Conservation (phyloP, 228 moss, liverwort and hornwort genomes). For the Sphagnum fallax region DNA sequence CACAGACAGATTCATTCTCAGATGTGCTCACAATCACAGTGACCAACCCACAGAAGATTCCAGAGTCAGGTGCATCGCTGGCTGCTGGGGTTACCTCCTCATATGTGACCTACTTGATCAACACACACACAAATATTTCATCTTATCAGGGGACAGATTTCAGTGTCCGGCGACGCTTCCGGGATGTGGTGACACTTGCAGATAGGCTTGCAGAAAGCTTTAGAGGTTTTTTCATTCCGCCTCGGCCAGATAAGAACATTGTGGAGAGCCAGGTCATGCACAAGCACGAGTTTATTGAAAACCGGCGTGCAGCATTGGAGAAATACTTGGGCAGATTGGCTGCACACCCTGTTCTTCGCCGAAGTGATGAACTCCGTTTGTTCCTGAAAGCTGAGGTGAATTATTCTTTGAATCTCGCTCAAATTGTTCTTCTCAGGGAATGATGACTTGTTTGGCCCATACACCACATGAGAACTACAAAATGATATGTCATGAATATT, state of each 20-base stretch:
- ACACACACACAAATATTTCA: conserved; percentile 73
- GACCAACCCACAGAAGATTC: conserved; percentile 83
- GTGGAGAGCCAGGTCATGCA: conserved; percentile 99
- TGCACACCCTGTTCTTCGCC: conserved; percentile 76
- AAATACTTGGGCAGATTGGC: conserved; percentile 85
- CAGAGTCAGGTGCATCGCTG: conserved; percentile 63
- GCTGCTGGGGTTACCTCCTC: conserved; percentile 74
- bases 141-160: conserved; percentile 86
- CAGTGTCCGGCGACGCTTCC: conserved; percentile 81
- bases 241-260: conserved; percentile 95
- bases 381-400: conserved; percentile 74
- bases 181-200: conserved; percentile 83
- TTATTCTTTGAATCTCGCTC: no score
- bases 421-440: no score
- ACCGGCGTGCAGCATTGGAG: conserved; percentile 74
- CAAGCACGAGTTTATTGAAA: conserved; percentile 88
- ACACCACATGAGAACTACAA: no score
- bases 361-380: conserved; percentile 80
- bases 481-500: no score
- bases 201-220: conserved; percentile 78
- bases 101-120: conserved; percentile 72
- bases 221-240: conserved; percentile 90
- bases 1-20: conserved; percentile 45
- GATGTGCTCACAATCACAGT: conserved; percentile 66
- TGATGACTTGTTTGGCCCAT: no score